Percentiles rank a stretch among this genome's conserved stretches.
Conservation (phyloP, 2,329 filamentous ascomycete genomes). For the Acrocalymma vagum region DNA sequence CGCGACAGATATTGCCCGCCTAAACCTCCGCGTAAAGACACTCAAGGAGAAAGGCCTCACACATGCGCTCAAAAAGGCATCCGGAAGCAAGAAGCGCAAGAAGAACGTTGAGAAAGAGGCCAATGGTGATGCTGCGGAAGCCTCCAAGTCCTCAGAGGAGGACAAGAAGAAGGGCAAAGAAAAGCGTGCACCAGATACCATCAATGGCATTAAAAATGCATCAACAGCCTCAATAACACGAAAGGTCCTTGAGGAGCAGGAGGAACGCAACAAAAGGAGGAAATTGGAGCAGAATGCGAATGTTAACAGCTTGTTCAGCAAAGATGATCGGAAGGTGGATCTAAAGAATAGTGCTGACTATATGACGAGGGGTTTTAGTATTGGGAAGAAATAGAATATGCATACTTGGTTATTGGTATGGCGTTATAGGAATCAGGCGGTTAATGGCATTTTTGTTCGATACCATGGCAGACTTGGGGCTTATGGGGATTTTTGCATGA, state of each 20-base stretch:
- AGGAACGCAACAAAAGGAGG: slow-evolving; percentile 79
- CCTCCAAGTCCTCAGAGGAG: slow-evolving; percentile 25
- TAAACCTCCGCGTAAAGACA: slow-evolving; percentile 72
- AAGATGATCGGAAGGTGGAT: slow-evolving; percentile 42
- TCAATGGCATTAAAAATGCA: slow-evolving; percentile 82
- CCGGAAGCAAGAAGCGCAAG: slow-evolving; percentile 75
- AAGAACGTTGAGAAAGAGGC: slow-evolving; percentile 68
- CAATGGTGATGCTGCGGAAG: slow-evolving; percentile 17
- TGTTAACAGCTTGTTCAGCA: slow-evolving; percentile 57
- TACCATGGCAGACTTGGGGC: too few relatives aligned
- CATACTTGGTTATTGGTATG: too few relatives aligned
- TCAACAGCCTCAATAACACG: slow-evolving; percentile 86
- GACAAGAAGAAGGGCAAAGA: slow-evolving; percentile 30
- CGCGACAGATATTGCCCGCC: slow-evolving; percentile 72
- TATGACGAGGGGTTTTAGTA: slow-evolving; percentile 59
- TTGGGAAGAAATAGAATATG: slow-evolving; percentile 36
- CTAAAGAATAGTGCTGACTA: slow-evolving; percentile 56
- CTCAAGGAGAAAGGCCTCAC: slow-evolving; percentile 77
- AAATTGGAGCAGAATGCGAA: slow-evolving; percentile 69
- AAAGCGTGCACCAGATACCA: slow-evolving; percentile 6
- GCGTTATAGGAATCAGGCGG: too few relatives aligned
- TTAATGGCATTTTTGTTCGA: too few relatives aligned
- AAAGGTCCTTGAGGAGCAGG: slow-evolving; percentile 86
- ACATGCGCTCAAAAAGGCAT: slow-evolving; percentile 86
- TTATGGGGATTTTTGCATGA: too few relatives aligned